Conservation (phyloP, 805 yeast species). For the Kuraishia hungarica region DNA sequence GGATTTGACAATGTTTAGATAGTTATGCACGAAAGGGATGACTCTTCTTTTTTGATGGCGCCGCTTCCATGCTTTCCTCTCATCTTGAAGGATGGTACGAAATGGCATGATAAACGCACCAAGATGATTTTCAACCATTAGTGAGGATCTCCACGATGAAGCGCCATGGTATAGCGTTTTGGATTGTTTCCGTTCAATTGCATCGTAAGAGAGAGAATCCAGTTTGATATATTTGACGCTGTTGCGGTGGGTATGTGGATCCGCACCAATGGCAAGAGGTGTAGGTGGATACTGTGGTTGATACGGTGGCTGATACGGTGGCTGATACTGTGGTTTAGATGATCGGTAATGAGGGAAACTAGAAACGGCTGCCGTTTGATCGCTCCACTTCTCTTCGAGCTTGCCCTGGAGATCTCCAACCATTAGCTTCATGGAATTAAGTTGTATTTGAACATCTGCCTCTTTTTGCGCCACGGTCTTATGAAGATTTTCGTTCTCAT, state of each 20-base stretch:
- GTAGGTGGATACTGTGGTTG: neutral
- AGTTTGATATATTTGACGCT: conserved; percentile 6
- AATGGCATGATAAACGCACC: neutral
- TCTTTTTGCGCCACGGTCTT: neutral
- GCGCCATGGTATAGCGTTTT: conserved; percentile 8
- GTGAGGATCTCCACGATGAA: conserved; percentile 7
- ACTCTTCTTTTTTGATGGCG: neutral
- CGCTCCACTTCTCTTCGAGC: conserved; percentile 5
- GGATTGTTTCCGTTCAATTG: conserved; percentile 8
- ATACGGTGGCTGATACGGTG: too few species aligned
- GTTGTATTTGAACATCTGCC: neutral
- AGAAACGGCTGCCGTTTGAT: too few species aligned
- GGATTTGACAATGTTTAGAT: conserved; percentile 1
- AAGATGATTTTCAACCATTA: conserved; percentile 3
- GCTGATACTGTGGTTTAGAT: too few species aligned
- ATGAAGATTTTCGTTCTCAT: conserved; percentile 2
- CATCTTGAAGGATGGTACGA: neutral
- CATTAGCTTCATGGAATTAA: neutral
- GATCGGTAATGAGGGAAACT: too few species aligned
- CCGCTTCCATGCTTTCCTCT: conserved; percentile 10
- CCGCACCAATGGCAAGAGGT: neutral
- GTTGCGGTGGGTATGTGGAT: neutral
- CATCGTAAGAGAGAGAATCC: conserved; percentile 5
- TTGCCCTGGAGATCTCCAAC: neutral
- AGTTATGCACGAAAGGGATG: neutral